Conservation (phyloP, 305 asterid genomes). For the Plantago coronopus region DNA sequence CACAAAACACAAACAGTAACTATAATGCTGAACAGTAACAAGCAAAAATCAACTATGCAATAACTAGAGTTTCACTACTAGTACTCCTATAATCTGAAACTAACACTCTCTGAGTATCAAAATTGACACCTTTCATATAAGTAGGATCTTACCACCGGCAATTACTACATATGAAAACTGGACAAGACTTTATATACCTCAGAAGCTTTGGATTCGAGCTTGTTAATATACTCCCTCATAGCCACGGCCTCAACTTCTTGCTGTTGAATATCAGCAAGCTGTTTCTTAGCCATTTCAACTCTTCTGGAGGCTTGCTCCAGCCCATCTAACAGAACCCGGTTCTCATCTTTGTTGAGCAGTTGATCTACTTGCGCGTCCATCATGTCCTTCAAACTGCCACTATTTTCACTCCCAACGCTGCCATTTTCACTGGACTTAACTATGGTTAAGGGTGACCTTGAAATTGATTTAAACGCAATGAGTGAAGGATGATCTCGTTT, state of each 20-base stretch:
- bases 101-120: no score
- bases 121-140: no score
- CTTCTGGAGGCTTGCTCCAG: constrained; percentile 75
- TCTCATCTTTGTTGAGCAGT: constrained; percentile 73
- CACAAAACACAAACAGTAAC: neutral
- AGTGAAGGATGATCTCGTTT: constrained; percentile 20
- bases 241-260: constrained; percentile 67
- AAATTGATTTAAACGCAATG: constrained; percentile 16
- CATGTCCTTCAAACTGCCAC: constrained; percentile 51
- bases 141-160: no score
- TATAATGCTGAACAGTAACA: neutral
- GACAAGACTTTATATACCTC: constrained; percentile 42
- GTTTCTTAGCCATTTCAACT: constrained; percentile 69
- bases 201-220: constrained; percentile 68
- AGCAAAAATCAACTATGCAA: no score
- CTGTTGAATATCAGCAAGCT: constrained; percentile 69
- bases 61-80: no score
- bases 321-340: constrained; percentile 61
- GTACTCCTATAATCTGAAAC: no score
- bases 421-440: constrained; percentile 43
- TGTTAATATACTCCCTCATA: constrained; percentile 52
- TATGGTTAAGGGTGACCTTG: constrained; percentile 13
- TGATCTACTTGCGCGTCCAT: constrained; percentile 70
- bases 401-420: constrained; percentile 22
- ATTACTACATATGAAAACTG: neutral